Percentiles rank a stretch among this genome's conserved stretches.
Evolutionary conservation across 352 stramenopile species (phyloP).

Genomic region (Globisporangium abappressorium): DNA sequence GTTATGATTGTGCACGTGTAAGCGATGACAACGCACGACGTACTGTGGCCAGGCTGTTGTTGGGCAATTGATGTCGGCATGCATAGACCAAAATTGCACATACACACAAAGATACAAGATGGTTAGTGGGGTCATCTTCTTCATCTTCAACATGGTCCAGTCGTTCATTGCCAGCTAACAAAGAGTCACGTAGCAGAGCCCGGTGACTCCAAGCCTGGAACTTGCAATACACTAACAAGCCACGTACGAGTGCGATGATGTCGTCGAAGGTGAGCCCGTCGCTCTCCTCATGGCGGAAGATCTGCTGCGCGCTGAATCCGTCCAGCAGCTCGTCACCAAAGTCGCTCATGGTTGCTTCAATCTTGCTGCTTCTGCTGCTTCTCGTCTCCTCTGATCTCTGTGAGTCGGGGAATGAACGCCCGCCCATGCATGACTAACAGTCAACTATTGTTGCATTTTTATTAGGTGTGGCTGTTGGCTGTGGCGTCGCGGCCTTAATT

Average conservation of each 20-base stretch:
- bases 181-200: background rate
- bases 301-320: constrained; percentile 65
- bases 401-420: background rate
- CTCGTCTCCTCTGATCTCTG: background rate
- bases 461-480: constrained; percentile 7
- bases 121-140: background rate
- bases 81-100: background rate
- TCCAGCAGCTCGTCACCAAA: constrained; percentile 38
- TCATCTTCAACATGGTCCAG: constrained; percentile 8
- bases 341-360: constrained; percentile 14
- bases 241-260: constrained; percentile 73
- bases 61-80: background rate
- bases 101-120: background rate
- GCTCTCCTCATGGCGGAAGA: constrained; percentile 70
- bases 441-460: background rate
- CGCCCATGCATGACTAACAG: background rate
- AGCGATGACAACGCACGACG: constrained; percentile 13
- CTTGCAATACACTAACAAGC: background rate
- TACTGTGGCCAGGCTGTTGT: constrained; percentile 64
- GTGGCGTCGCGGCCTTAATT: background rate
- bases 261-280: constrained; percentile 83
- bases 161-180: background rate
- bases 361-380: background rate
- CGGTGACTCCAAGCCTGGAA: no score
- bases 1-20: background rate